These are phyloP conservation scores for Cutaneotrichosporon spelunceum DNA, from an alignment of 1,284 basidiomycete species.

Conservation along the genomic window DNA sequence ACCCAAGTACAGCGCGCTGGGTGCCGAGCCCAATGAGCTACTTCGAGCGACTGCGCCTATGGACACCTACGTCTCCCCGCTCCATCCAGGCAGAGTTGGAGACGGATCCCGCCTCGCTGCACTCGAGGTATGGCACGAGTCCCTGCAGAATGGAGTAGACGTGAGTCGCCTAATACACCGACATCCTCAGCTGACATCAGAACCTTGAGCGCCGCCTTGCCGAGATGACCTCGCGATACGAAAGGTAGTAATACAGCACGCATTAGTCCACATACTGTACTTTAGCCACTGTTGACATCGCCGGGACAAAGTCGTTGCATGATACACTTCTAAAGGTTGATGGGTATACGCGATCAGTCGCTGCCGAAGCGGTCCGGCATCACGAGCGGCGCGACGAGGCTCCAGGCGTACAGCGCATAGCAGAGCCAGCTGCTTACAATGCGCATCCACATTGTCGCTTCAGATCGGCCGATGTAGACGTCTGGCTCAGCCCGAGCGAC, in stretches of 20 bases:
- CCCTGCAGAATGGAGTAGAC: conserved; percentile 12
- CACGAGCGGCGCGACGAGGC: conserved; percentile 78
- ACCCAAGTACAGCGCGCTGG: neutral
- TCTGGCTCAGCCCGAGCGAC: conserved; percentile 53
- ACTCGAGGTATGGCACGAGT: conserved; percentile 22
- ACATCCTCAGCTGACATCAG: neutral
- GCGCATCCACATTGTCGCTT: conserved; percentile 99
- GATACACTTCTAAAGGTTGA: conserved; percentile 14
- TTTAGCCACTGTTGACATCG: neutral
- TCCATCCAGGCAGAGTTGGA: neutral
- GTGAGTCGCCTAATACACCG: conserved; percentile 6
- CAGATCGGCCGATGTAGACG: conserved; percentile 91
- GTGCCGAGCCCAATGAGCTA: neutral
- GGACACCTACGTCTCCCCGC: neutral
- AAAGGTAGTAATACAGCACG: neutral
- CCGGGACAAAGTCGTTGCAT: conserved; percentile 8
- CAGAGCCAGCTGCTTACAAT: conserved; percentile 94
- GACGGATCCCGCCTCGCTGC: conserved; percentile 6
- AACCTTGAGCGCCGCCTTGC: conserved; percentile 17
- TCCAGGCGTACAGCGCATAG: conserved; percentile 85
- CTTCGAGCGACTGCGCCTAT: too few species aligned
- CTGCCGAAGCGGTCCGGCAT: conserved; percentile 64
- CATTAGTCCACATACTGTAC: neutral
- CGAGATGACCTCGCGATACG: conserved; percentile 9
- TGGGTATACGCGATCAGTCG: conserved; percentile 18